Base-by-base conservation (phyloP, 306 rosid genomes). In the Fragaria ananassa region DNA sequence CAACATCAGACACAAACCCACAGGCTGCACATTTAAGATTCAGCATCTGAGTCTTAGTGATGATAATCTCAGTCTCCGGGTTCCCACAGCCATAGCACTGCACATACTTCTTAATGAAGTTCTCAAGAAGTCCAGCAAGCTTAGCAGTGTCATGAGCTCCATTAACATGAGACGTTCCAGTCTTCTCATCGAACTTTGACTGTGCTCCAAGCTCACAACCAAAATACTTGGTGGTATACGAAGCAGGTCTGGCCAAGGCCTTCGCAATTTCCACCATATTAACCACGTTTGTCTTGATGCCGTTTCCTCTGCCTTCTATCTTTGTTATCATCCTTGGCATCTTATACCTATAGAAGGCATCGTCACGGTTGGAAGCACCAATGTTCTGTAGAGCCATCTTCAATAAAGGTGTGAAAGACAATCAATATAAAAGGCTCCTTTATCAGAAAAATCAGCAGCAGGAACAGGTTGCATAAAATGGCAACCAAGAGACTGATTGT, bases 191-290 rank as follows among this genome's bases (percentile, higher is more conserved):
- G 45, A 91, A 91, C 65, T 91, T 91, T 14, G 95, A 89, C 27
- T 89, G 97, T 34, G 97, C 97, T 29, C 95, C 95, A 81, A 91
- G 97, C 79, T 89, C 97, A 78, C 95, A 89, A 29, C 97, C 95
- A 75, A 91, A 89, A 79, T 87, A 91, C 81, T 91, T 91, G 0
- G 93, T 87, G 10, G 97, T 88, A 81, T 91, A 91, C 5, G 97
- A 78, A 4, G 95, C 87, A 53, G 93, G 97, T 80, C 97, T 89
- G 8, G 91, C 93, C 85, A 91, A 73, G 53, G 97, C 97, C 81
- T 91, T 91, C 4, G 97, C 97, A 74, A 91, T 91, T 31, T 91
- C 97, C 60, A 89, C 95, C 92, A 87, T 91, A 67, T 91, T 89
- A 49, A 91, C 97, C 63, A 89, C 82, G 45, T 91, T 91, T 4